These are phyloP conservation scores for Lactarius akahatsu DNA, from an alignment of 768 basidiomycete species.

Conservation along the genomic window DNA sequence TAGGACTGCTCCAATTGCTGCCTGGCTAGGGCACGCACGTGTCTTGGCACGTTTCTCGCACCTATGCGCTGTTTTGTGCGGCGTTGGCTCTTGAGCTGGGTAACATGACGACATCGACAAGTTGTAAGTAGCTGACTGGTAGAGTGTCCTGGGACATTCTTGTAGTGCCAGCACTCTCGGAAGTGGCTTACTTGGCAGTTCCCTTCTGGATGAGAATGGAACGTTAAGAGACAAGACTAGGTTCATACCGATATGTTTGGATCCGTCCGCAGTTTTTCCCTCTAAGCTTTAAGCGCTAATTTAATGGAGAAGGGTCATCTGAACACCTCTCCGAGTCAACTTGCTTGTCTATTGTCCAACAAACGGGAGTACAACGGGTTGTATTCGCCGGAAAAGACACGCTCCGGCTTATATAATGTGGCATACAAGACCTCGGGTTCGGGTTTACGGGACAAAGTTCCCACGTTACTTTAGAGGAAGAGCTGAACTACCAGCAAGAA, in stretches of 20 bases:
- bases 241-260: slow-evolving; percentile 1
- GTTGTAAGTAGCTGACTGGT: background rate
- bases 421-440: background rate
- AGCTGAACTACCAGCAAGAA: background rate
- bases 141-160: background rate
- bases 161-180: background rate
- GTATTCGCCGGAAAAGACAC: background rate
- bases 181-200: background rate
- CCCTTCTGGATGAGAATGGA: background rate
- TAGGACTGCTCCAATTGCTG: background rate
- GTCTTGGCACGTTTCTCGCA: slow-evolving; percentile 8
- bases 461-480: background rate
- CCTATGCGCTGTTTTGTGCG: slow-evolving; percentile 1
- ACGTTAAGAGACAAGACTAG: background rate
- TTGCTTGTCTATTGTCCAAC: background rate
- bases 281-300: background rate
- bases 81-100: background rate
- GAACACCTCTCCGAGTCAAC: slow-evolving; percentile 1
- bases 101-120: background rate
- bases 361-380: background rate
- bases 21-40: background rate
- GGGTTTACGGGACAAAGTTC: background rate
- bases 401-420: slow-evolving; percentile 1
- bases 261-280: slow-evolving; percentile 7
- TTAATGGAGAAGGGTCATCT: slow-evolving; percentile 3